A percentile compares a stretch with the other conserved stretches of the same genome.
These are phyloP conservation scores for Fonticula alba DNA, from an alignment of 78 protist genomes.

Conservation along the genomic window DNA sequence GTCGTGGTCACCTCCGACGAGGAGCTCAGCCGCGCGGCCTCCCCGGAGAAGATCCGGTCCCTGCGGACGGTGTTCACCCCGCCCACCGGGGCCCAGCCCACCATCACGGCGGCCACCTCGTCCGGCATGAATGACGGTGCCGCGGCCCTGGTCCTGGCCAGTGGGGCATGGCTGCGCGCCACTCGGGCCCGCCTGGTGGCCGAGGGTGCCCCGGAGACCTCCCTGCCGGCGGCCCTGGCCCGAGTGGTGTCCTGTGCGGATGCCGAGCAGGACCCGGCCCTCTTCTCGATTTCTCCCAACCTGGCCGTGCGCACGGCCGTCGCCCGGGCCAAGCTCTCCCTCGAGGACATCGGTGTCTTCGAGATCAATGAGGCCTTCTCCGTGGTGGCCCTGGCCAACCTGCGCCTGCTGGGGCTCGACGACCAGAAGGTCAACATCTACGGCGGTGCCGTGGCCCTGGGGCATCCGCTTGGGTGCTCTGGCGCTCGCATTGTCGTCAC, in stretches of 20 bases:
- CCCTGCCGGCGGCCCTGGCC: no score
- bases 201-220: no score
- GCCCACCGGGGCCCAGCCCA: constrained; percentile 16
- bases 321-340: constrained; percentile 19
- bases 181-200: no score
- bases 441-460: constrained; percentile 97
- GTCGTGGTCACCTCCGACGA: no score
- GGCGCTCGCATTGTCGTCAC: constrained; percentile 13
- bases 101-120: constrained; percentile 86
- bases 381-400: constrained; percentile 67
- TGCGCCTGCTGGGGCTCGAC: constrained; percentile 37
- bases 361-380: constrained; percentile 94
- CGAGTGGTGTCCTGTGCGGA: no score
- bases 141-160: constrained; percentile 61
- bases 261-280: constrained; percentile 72
- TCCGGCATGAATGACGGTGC: constrained; percentile 87
- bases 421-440: constrained; percentile 53
- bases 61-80: no score
- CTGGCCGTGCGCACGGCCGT: constrained; percentile 59
- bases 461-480: constrained; percentile 91
- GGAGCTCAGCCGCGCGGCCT: no score
- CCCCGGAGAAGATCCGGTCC: no score
- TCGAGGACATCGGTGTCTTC: constrained; percentile 37
- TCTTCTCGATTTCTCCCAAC: constrained; percentile 78
- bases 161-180: no score